Evolutionary conservation across 345 rosid species (phyloP), one percentile per base, ranked within the genome.

Genomic region (Eucalyptus regnans): DNA sequence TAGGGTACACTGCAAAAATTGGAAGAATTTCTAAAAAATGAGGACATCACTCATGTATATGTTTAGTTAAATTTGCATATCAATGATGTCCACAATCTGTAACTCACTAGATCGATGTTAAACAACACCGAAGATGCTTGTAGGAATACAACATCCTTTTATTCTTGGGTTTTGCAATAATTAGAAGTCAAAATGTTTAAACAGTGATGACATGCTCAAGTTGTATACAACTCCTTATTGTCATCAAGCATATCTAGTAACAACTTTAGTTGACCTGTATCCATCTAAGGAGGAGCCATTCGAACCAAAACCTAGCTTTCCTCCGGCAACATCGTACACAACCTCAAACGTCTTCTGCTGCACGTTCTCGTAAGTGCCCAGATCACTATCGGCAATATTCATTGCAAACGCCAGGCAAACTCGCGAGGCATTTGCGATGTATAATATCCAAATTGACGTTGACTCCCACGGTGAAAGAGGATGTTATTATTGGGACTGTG

Each of bases 291-390:
- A 81, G 50, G 88, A 89, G 17, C 84, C 89, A 5, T 29, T 88
- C 9, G 89, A 48, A 46, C 83, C 87, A 79, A 91, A 89, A 23
- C 8, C 54, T 18, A 89, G 87, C 20, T 66, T 89, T 25, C 80
- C 76, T 62, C 48, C 17, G 5, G 44, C 89, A 44, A 41, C 86
- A 41, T 91, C 86, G 4, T 91, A 91, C 9, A 91, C 91, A 18
- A 91, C 90, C 37, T 91, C 88, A 13, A 87, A 64, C 43, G 87
- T 88, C 4, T 31, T 54, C 66, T 90, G 90, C 90, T 90, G 92
- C 86, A 60, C 68, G 41, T 88, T 91, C 25, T 91, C 89, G 17
- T 81, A 88, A 14, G 87, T 87, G 43, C 87, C 51, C 29, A 89
- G 1, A 56, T 90, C 87, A 4, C 43, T 7, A 23, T 81, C 88